Conservation (phyloP, 176 grass and related monocot genomes). For the Tillandsia fasciculata region DNA sequence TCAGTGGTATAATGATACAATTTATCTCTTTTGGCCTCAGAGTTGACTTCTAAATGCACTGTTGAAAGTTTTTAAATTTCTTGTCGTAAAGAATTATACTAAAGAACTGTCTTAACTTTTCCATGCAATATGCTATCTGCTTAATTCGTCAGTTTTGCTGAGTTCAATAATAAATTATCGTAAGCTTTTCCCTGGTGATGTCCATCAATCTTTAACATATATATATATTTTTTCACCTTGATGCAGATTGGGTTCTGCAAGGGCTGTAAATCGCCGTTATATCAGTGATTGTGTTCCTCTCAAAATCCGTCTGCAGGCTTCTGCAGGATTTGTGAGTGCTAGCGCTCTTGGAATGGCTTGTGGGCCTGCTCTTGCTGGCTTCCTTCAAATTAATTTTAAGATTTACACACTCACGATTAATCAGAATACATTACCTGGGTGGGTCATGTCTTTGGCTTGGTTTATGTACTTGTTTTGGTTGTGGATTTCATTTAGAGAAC, state of each 20-base stretch:
- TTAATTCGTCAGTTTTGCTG: not conserved
- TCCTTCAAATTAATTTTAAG: conserved; percentile 63
- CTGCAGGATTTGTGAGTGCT: conserved; percentile 88
- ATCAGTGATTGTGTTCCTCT: conserved; percentile 90
- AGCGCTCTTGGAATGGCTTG: conserved; percentile 96
- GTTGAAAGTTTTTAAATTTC: not conserved
- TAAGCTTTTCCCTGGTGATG: not conserved
- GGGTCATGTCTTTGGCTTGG: conserved; percentile 76
- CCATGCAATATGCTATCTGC: not conserved
- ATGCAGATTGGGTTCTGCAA: conserved; percentile 75
- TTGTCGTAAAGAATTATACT: not conserved
- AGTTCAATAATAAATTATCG: not conserved
- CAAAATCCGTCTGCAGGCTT: conserved; percentile 74
- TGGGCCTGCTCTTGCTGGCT: conserved; percentile 69
- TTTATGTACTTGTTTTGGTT: conserved; percentile 59
- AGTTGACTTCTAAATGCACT: not conserved
- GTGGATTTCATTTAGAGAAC: conserved; percentile 77
- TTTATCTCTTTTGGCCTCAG: not conserved
- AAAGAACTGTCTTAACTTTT: not conserved
- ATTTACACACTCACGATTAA: conserved; percentile 66
- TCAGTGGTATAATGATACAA: not conserved
- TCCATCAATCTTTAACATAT: not conserved
- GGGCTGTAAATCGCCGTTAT: conserved; percentile 90
- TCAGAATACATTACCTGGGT: conserved; percentile 82
- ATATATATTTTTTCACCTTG: not conserved